Evolutionary conservation across 345 rosid species (phyloP).

Genomic region (Ailanthus altissimus): DNA sequence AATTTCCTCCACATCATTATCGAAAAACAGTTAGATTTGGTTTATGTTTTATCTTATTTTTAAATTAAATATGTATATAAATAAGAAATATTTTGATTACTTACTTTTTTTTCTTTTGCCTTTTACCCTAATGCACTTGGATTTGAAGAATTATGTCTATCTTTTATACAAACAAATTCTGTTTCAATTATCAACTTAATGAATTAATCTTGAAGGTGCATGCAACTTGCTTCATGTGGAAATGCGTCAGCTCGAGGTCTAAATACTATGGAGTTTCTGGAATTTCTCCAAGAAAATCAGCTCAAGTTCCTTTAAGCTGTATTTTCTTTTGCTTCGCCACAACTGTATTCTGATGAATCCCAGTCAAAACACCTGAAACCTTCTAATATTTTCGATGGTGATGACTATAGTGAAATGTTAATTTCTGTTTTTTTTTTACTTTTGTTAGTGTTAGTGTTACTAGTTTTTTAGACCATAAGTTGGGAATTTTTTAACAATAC

Average conservation of each 20-base stretch:
- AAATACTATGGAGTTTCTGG: not conserved
- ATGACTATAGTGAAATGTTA: conserved; percentile 8
- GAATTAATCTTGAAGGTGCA: conserved; percentile 14
- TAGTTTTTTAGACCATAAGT: conserved; percentile 13
- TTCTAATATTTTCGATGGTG: conserved; percentile 27
- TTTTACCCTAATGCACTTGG: not conserved
- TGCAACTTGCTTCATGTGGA: not conserved
- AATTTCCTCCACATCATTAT: too few species aligned
- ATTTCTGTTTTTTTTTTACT: conserved; percentile 22
- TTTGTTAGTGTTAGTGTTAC: conserved; percentile 1
- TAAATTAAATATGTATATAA: too few species aligned
- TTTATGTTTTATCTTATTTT: too few species aligned
- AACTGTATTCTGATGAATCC: conserved; percentile 17
- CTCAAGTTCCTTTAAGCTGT: conserved; percentile 5
- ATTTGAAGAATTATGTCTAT: not conserved
- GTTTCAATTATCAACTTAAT: not conserved
- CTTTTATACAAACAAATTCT: not conserved
- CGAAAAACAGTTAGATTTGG: too few species aligned
- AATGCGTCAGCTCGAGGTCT: not conserved
- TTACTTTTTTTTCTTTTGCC: not conserved
- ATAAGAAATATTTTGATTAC: not conserved
- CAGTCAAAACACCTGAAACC: not conserved
- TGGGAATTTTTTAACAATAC: not conserved
- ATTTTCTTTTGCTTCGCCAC: conserved; percentile 7
- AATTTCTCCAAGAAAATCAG: not conserved